These are phyloP conservation scores for Thermothelomyces thermophilus DNA, from an alignment of 2,329 filamentous ascomycete species.

Conservation along the genomic window DNA sequence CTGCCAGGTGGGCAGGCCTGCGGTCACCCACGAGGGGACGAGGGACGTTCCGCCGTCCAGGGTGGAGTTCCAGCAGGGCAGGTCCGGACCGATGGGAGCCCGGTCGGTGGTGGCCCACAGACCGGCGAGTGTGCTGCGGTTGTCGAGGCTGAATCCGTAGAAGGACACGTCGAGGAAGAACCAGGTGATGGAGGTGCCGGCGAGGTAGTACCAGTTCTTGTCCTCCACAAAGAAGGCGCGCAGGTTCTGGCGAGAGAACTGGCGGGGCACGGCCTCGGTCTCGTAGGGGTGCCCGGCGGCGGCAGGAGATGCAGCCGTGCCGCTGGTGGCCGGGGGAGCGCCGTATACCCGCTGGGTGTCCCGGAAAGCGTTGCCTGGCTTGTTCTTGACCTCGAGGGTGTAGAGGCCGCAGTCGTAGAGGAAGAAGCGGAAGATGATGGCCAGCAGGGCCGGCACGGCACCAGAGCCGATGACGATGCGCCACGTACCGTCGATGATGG, in stretches of 20 bases:
- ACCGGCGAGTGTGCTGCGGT: constrained; percentile 36
- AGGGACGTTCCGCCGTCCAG: constrained; percentile 38
- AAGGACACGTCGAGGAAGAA: constrained; percentile 52
- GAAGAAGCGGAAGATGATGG: constrained; percentile 60
- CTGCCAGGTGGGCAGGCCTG: constrained; percentile 42
- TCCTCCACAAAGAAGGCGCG: constrained; percentile 45
- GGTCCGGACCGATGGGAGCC: constrained; percentile 31
- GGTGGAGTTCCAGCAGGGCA: constrained; percentile 44
- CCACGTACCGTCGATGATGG: constrained; percentile 55
- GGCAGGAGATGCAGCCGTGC: constrained; percentile 31
- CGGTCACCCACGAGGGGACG: constrained; percentile 35
- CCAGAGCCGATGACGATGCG: constrained; percentile 61
- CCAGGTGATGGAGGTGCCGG: constrained; percentile 46
- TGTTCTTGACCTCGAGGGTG: constrained; percentile 57
- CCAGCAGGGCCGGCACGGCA: constrained; percentile 55
- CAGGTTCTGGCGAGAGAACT: constrained; percentile 44
- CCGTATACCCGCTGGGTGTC: constrained; percentile 56
- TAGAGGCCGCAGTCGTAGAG: constrained; percentile 61
- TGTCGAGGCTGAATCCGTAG: constrained; percentile 48
- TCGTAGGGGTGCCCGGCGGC: constrained; percentile 19
- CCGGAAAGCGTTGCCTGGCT: constrained; percentile 50
- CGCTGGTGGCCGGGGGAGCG: constrained; percentile 30
- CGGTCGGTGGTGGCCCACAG: constrained; percentile 36
- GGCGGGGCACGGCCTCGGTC: constrained; percentile 36
- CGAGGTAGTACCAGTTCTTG: constrained; percentile 40